Evolutionary conservation across 2,329 filamentous ascomycete genomes (phyloP), one percentile per base, ranked within the genome.

Genomic region (Triangularia setosa): DNA sequence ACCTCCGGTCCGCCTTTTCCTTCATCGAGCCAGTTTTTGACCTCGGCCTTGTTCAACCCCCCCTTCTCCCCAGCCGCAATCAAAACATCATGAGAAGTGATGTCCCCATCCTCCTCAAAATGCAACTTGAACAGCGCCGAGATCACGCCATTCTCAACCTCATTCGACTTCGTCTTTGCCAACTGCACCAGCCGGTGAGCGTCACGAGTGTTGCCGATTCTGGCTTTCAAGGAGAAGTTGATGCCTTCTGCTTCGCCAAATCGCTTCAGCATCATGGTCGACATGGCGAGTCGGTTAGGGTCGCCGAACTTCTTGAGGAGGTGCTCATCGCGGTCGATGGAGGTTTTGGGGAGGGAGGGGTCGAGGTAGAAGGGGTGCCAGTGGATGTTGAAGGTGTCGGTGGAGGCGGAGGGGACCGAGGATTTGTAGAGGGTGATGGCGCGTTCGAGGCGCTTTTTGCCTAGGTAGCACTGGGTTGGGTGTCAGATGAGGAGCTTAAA

Each of bases 351-450:
- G 0, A 89, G 83, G 0, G 85, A 80, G 0, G 91, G 90, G 72
- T 93, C 88, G 60, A 96, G 84, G 75, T 94, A 93, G 79, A 91
- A 96, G 1, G 92, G 90, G 66, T 85, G 83, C 90, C 91, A 96
- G 66, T 83, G 84, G 14, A 90, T 86, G 56, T 81, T 83, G 78
- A 96, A 93, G 21, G 83, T 90, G 77, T 94, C 90, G 44, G 82
- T 76, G 53, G 75, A 73, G 9, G 80, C 84, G 58, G 80, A 78
- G 0, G 89, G 87, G 69, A 91, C 80, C 44, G 81, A 79, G 71
- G 84, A 80, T 72, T 85, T 84, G 79, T 91, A 91, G 28, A 84
- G 75, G 8, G 80, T 74, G 66, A 96, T 94, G 67, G 90, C 91
- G 66, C 84, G 84, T 59, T 89, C 85, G 44, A 96, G 84, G 40